These are phyloP conservation scores for Zarea fungicola DNA, from an alignment of 2,329 filamentous ascomycete genomes.

Conservation along the genomic window DNA sequence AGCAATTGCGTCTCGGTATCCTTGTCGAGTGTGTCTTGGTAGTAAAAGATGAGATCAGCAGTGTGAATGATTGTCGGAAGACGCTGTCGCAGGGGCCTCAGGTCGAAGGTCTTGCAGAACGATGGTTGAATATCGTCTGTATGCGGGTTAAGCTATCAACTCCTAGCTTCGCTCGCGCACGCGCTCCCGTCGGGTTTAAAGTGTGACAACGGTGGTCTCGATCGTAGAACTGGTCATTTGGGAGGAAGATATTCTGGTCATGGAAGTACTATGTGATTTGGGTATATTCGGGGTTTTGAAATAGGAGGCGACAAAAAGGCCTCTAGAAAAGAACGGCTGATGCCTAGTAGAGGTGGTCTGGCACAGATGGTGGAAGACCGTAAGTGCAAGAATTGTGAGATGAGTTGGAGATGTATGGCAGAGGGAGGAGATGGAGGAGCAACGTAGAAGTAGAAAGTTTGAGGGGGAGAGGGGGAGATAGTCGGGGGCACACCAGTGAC, in stretches of 20 bases:
- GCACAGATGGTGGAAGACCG: slow-evolving; percentile 1
- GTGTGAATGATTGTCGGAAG: slow-evolving; percentile 13
- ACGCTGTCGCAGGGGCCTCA: slow-evolving; percentile 13
- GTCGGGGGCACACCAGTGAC: slow-evolving; percentile 2
- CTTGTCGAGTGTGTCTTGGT: background rate
- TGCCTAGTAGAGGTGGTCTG: background rate
- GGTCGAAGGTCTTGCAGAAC: slow-evolving; percentile 34
- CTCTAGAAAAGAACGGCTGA: background rate
- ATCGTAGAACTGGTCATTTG: slow-evolving; percentile 49
- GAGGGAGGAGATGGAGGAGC: slow-evolving; percentile 7
- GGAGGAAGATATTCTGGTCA: slow-evolving; percentile 35
- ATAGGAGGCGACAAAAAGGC: slow-evolving; percentile 8
- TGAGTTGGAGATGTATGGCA: slow-evolving; percentile 6
- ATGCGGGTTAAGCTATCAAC: slow-evolving; percentile 11
- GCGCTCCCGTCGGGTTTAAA: slow-evolving; percentile 66
- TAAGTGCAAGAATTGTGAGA: background rate
- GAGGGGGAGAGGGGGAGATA: slow-evolving; percentile 4
- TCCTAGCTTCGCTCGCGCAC: slow-evolving; percentile 49
- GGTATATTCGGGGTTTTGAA: slow-evolving; percentile 7
- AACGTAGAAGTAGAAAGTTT: slow-evolving; percentile 12
- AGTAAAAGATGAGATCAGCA: slow-evolving; percentile 6
- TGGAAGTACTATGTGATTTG: slow-evolving; percentile 25
- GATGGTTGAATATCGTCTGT: slow-evolving; percentile 56
- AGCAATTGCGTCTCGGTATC: slow-evolving; percentile 1
- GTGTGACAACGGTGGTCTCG: slow-evolving; percentile 56